Percentiles rank a stretch among this genome's conserved stretches.
These are phyloP conservation scores for Trichoderma reesei DNA, from an alignment of 495 filamentous ascomycete species.

Conservation along the genomic window DNA sequence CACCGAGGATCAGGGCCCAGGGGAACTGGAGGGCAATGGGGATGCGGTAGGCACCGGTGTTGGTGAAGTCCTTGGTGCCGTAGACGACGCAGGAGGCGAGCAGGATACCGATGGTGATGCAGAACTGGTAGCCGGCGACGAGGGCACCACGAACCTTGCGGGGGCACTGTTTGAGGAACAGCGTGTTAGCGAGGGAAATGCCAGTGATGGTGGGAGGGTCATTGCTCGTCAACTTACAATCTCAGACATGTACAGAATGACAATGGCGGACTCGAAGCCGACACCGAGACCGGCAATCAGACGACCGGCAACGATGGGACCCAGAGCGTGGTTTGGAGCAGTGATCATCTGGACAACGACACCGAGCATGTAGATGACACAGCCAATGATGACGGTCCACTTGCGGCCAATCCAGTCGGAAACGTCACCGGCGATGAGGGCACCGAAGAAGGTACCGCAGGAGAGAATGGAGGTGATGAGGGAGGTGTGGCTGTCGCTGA, in stretches of 20 bases:
- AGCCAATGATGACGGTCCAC: constrained; percentile 50
- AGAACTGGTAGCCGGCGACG: constrained; percentile 63
- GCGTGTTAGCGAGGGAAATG: constrained; percentile 21
- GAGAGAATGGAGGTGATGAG: constrained; percentile 59
- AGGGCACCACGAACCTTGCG: constrained; percentile 59
- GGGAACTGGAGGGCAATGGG: constrained; percentile 59
- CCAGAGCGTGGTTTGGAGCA: constrained; percentile 41
- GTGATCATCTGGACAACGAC: constrained; percentile 49
- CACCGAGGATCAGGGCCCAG: constrained; percentile 55
- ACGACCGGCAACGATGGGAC: constrained; percentile 56
- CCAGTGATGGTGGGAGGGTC: not conserved
- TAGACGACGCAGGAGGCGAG: constrained; percentile 57
- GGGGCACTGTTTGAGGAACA: constrained; percentile 60
- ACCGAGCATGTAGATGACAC: constrained; percentile 46
- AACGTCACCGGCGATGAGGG: constrained; percentile 50
- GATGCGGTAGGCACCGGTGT: constrained; percentile 61
- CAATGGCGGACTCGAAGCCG: constrained; percentile 49
- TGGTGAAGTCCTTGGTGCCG: constrained; percentile 45
- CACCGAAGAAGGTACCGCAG: constrained; percentile 58
- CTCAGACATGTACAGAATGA: constrained; percentile 71
- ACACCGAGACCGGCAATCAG: constrained; percentile 55
- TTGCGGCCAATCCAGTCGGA: constrained; percentile 55
- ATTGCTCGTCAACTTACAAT: constrained; percentile 28
- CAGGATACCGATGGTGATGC: constrained; percentile 60
- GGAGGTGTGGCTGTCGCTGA: constrained; percentile 25